Conservation (phyloP, 768 basidiomycete species). For the Xerocomellus chrysenteron region DNA sequence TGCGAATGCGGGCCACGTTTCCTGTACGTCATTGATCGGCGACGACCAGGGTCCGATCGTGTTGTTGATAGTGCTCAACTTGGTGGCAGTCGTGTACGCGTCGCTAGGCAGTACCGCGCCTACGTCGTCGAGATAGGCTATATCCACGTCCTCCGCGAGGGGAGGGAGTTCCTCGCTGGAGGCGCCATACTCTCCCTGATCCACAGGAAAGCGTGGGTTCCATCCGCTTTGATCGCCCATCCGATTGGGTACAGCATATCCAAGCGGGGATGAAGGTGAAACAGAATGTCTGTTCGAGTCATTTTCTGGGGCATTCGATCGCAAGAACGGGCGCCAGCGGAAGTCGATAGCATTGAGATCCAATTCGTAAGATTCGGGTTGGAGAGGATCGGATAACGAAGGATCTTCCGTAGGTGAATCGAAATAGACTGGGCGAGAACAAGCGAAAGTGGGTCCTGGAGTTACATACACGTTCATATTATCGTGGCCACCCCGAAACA, state of each 20-base stretch:
- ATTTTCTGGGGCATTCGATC: conserved; percentile 18
- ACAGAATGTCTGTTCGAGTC: background rate
- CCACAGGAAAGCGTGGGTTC: conserved; percentile 10
- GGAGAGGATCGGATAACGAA: conserved; percentile 38
- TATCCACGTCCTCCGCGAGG: conserved; percentile 6
- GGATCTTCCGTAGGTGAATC: conserved; percentile 55
- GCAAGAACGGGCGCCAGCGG: conserved; percentile 53
- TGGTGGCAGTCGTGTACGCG: background rate
- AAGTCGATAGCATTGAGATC: conserved; percentile 49
- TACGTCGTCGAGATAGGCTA: conserved; percentile 5
- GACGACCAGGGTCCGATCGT: conserved; percentile 1
- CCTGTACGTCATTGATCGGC: conserved; percentile 17
- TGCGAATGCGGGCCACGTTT: conserved; percentile 12
- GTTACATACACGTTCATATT: conserved; percentile 38
- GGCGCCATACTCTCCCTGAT: conserved; percentile 5
- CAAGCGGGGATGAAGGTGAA: conserved; percentile 1
- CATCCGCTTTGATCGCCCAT: conserved; percentile 19
- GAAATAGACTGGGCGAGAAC: conserved; percentile 43
- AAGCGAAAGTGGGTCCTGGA: conserved; percentile 44
- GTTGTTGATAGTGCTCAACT: background rate
- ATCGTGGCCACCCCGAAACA: conserved; percentile 1
- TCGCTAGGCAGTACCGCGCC: conserved; percentile 9
- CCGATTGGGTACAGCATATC: conserved; percentile 3
- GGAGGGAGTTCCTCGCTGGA: conserved; percentile 12
- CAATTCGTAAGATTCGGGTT: conserved; percentile 36